These are phyloP conservation scores for Colletotrichum zoysiae DNA, from an alignment of 2,329 filamentous ascomycete species.

Conservation along the genomic window DNA sequence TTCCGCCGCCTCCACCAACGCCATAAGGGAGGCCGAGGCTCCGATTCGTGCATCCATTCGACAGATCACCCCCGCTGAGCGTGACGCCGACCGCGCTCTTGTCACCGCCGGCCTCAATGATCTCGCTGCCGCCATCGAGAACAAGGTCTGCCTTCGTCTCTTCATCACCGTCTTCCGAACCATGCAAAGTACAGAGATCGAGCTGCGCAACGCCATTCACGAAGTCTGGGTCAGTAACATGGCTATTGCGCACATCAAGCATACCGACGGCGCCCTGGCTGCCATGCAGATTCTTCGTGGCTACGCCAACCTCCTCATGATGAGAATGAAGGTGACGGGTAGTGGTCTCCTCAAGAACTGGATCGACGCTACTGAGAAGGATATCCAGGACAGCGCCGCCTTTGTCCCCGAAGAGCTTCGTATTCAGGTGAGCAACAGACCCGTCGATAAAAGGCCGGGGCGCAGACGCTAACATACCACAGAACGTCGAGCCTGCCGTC, in stretches of 20 bases:
- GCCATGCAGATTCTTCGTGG: constrained; percentile 3
- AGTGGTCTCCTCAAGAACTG: neutral
- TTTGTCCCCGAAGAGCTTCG: neutral
- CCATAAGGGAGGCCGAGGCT: neutral
- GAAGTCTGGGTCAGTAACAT: neutral
- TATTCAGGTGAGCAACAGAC: constrained; percentile 1
- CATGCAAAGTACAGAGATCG: neutral
- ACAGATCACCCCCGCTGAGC: neutral
- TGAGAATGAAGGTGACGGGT: neutral
- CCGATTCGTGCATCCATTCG: neutral
- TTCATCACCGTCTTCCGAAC: neutral
- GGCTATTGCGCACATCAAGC: neutral
- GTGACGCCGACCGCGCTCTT: neutral
- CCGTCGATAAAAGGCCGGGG: neutral
- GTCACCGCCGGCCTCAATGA: constrained; percentile 1
- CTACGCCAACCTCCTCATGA: constrained; percentile 3
- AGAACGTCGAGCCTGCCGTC: neutral
- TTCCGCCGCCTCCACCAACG: neutral
- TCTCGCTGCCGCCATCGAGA: constrained; percentile 1
- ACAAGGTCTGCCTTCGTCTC: neutral
- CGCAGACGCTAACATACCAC: neutral
- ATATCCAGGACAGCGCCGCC: neutral
- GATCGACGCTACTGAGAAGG: constrained; percentile 8
- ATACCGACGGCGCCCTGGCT: neutral
- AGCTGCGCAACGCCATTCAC: neutral